phyloP scores from a whole-genome alignment of 192 early-diverging fungal species.

The Chytriomyces confervae region DNA sequence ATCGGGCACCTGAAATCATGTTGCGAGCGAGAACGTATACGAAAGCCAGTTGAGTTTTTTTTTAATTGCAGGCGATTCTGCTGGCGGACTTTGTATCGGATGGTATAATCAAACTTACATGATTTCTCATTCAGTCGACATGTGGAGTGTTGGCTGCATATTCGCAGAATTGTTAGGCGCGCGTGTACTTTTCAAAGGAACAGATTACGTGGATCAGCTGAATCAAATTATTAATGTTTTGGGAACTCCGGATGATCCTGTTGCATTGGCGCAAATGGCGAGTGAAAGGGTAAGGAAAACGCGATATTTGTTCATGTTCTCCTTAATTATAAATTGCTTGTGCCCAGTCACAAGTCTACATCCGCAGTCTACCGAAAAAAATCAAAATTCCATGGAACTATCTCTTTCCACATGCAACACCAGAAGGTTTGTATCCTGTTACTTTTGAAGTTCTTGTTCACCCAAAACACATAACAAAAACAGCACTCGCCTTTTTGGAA shows the following conservation, averaged over 20 bases:
- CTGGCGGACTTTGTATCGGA: too few species aligned
- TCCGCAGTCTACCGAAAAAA: slow-evolving; percentile 87
- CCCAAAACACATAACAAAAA: background rate
- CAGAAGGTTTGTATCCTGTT: slow-evolving; percentile 42
- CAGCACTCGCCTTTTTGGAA: slow-evolving; percentile 86
- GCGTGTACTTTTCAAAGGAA: slow-evolving; percentile 94
- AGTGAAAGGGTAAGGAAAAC: slow-evolving; percentile 74
- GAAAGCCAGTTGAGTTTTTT: too few species aligned
- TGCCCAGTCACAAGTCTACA: slow-evolving; percentile 96
- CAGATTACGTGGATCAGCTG: slow-evolving; percentile 98
- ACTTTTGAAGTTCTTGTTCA: background rate
- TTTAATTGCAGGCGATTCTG: too few species aligned
- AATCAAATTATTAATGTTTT: slow-evolving; percentile 95
- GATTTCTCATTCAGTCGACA: slow-evolving; percentile 63
- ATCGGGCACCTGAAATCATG: slow-evolving; percentile 98
- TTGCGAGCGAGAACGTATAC: slow-evolving; percentile 42
- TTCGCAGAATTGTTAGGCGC: slow-evolving; percentile 96
- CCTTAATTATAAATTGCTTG: too few species aligned
- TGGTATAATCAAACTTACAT: too few species aligned
- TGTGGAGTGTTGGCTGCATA: slow-evolving; percentile 99
- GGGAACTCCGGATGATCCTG: slow-evolving; percentile 92
- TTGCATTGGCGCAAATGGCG: slow-evolving; percentile 82
- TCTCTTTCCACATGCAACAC: slow-evolving; percentile 85
- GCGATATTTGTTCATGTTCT: background rate
- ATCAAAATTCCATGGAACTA: slow-evolving; percentile 84